Conservation (phyloP, 345 rosid genomes). For the Sisymbrium irio region DNA sequence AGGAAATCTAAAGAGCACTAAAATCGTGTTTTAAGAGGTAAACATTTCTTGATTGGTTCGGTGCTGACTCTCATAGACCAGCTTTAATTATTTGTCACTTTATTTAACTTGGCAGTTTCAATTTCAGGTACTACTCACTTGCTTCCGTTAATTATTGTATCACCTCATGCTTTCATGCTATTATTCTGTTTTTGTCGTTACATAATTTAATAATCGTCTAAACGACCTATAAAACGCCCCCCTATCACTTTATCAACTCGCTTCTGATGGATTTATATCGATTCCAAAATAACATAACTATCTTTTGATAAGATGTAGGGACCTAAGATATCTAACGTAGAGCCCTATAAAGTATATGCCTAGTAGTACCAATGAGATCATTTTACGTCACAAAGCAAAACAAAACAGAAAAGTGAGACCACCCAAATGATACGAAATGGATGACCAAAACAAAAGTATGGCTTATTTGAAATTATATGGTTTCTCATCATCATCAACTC, state of each 20-base stretch:
- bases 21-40: conserved; percentile 31
- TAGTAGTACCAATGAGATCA: background rate
- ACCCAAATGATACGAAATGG: background rate
- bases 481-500: background rate
- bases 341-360: background rate
- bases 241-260: conserved; percentile 3
- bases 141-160: background rate
- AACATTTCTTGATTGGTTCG: background rate
- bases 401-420: background rate
- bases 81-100: conserved; percentile 11
- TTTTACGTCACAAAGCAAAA: conserved; percentile 4
- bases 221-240: conserved; percentile 8
- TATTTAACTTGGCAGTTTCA: conserved; percentile 24
- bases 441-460: background rate
- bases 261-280: conserved; percentile 17
- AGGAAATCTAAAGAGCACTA: background rate
- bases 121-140: conserved; percentile 18
- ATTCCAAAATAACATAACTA: background rate
- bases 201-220: conserved; percentile 14
- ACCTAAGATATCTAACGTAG: background rate
- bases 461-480: background rate
- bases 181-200: background rate
- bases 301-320: background rate
- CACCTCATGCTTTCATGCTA: background rate
- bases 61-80: conserved; percentile 17